These are phyloP conservation scores for Herpetospermum pedunculosum DNA, from an alignment of 306 rosid genomes.

Conservation along the genomic window DNA sequence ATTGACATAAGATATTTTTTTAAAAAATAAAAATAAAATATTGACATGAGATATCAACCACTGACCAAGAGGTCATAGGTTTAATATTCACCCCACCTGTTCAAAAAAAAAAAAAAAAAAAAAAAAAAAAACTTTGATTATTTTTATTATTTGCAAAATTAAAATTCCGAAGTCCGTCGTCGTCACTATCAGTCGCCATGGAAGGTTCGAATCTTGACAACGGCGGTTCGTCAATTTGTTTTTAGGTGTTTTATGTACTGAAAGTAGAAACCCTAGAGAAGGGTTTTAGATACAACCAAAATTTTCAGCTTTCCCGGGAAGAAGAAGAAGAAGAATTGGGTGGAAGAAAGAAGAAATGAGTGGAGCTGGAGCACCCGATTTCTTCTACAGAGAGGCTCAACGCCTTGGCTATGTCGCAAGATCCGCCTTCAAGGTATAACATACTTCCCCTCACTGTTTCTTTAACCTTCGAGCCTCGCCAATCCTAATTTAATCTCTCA, in stretches of 20 bases:
- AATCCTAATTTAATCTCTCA: not conserved
- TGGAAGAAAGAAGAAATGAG: conserved; percentile 32
- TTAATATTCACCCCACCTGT: too few relatives aligned
- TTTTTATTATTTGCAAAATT: not conserved
- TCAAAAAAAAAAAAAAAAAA: too few relatives aligned
- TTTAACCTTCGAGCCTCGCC: not conserved
- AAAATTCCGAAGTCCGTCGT: not conserved
- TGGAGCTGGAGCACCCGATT: conserved; percentile 65
- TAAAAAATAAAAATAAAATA: too few relatives aligned
- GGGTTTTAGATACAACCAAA: not conserved
- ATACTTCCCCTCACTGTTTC: not conserved
- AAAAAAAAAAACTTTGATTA: too few relatives aligned
- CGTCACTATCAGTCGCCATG: too few relatives aligned
- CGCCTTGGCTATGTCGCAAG: conserved; percentile 94
- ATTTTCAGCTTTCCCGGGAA: not conserved
- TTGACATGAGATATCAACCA: too few relatives aligned
- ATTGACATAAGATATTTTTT: too few relatives aligned
- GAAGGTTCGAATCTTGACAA: not conserved
- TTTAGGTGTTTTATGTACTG: too few relatives aligned
- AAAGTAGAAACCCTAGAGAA: not conserved
- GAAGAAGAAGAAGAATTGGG: not conserved
- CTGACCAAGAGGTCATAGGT: too few relatives aligned
- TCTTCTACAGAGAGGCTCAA: conserved; percentile 92
- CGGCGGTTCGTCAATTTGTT: not conserved
- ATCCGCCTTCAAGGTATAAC: conserved; percentile 62